These are phyloP conservation scores for Fusarium clavum DNA, from an alignment of 2,329 filamentous ascomycete genomes.

Conservation along the genomic window DNA sequence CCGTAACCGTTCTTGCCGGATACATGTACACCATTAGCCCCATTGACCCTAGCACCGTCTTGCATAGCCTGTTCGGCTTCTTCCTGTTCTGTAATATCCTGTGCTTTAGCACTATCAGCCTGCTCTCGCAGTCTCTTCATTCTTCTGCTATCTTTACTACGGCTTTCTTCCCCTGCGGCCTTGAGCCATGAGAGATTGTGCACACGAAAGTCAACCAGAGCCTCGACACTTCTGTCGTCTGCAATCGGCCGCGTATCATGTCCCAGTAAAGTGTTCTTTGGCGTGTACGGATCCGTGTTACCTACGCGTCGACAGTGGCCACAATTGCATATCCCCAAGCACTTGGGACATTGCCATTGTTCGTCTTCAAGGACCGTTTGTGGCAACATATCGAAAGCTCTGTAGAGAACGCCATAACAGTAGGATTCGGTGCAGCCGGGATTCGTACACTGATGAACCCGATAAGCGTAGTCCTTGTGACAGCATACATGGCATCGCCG, in stretches of 20 bases:
- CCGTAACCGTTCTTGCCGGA: slow-evolving; percentile 45
- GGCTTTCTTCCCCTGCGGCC: slow-evolving; percentile 67
- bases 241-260: slow-evolving; percentile 92
- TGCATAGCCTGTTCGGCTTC: slow-evolving; percentile 43
- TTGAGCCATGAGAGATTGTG: slow-evolving; percentile 89
- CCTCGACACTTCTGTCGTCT: slow-evolving; percentile 90
- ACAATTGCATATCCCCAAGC: slow-evolving; percentile 87
- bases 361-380: slow-evolving; percentile 82
- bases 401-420: slow-evolving; percentile 92
- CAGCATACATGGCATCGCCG: slow-evolving; percentile 85
- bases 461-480: slow-evolving; percentile 84
- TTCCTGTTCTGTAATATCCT: slow-evolving; percentile 54
- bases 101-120: slow-evolving; percentile 68
- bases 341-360: slow-evolving; percentile 90
- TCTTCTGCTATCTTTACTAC: slow-evolving; percentile 66
- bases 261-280: slow-evolving; percentile 87
- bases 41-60: slow-evolving; percentile 11
- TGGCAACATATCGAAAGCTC: slow-evolving; percentile 91
- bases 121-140: slow-evolving; percentile 68
- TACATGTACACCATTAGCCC: slow-evolving; percentile 9
- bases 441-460: slow-evolving; percentile 81
- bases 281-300: slow-evolving; percentile 82
- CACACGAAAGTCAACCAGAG: slow-evolving; percentile 87
- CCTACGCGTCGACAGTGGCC: slow-evolving; percentile 75
- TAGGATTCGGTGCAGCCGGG: slow-evolving; percentile 78